A percentile compares a stretch with the other conserved stretches of the same genome.
Evolutionary conservation across 306 rosid genomes (phyloP).

Genomic region (Vigna mungo): DNA sequence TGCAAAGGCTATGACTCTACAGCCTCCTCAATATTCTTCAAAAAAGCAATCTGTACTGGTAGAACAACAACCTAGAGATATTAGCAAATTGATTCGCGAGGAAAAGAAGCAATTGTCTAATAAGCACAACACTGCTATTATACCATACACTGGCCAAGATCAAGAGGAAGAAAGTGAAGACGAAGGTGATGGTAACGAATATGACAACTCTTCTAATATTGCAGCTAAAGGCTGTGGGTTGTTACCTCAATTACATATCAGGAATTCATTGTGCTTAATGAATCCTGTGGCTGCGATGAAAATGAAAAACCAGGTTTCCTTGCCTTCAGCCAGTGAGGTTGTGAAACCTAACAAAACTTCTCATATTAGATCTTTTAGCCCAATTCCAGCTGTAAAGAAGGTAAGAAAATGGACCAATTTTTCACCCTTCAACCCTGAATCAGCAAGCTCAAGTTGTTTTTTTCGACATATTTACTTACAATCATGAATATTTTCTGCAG

Average conservation of each 20-base stretch:
- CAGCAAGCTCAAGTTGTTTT: not conserved
- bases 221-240: constrained; percentile 83
- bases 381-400: constrained; percentile 70
- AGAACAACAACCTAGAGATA: constrained; percentile 69
- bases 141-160: constrained; percentile 49
- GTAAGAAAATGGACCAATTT: constrained; percentile 45
- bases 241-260: constrained; percentile 64
- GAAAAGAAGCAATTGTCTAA: constrained; percentile 52
- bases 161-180: constrained; percentile 71
- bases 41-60: constrained; percentile 64
- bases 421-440: not conserved
- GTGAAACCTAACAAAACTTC: constrained; percentile 56
- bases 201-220: constrained; percentile 52
- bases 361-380: constrained; percentile 60
- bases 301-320: constrained; percentile 49
- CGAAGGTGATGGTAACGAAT: constrained; percentile 47
- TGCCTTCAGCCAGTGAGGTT: constrained; percentile 47
- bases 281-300: constrained; percentile 70
- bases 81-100: constrained; percentile 53
- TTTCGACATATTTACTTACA: constrained; percentile 20
- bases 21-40: constrained; percentile 68
- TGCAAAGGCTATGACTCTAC: constrained; percentile 90
- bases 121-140: constrained; percentile 50
- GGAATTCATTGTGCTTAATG: constrained; percentile 73
- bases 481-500: constrained; percentile 46